Conservation (phyloP, 192 early-diverging fungal species). For the Phycomyces nitens region DNA sequence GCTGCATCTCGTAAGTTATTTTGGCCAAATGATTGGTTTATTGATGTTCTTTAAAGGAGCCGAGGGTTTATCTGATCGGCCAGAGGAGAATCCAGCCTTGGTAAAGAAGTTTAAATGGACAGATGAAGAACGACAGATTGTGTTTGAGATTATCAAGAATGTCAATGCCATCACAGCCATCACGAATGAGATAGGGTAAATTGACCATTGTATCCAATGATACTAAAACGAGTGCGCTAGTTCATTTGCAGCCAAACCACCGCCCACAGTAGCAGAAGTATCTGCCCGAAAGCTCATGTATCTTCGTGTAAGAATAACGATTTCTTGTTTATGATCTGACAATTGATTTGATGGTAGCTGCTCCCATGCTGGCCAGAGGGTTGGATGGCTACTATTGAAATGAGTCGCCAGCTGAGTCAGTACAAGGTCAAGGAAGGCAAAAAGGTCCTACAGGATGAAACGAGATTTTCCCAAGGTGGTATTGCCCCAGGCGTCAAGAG, state of each 20-base stretch:
- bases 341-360: constrained; percentile 28
- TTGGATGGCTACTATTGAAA: constrained; percentile 56
- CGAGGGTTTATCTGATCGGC: not conserved
- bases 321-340: not conserved
- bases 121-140: not conserved
- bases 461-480: not conserved
- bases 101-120: constrained; percentile 2
- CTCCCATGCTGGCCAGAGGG: constrained; percentile 40
- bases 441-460: not conserved
- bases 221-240: not conserved
- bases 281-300: constrained; percentile 48
- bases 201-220: not conserved
- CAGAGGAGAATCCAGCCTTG: not conserved
- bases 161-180: not conserved
- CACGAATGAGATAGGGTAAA: not conserved
- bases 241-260: not conserved
- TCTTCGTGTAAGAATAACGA: constrained; percentile 34
- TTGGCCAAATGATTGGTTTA: no score
- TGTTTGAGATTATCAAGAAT: not conserved
- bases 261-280: constrained; percentile 27
- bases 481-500: not conserved
- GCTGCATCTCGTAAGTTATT: constrained; percentile 10
- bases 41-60: not conserved
- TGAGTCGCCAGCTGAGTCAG: constrained; percentile 50
- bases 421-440: constrained; percentile 28